A percentile compares a stretch with the other conserved stretches of the same genome.
phyloP scores from a whole-genome alignment of 306 rosid genomes.

The Pyrus betulifolia region DNA sequence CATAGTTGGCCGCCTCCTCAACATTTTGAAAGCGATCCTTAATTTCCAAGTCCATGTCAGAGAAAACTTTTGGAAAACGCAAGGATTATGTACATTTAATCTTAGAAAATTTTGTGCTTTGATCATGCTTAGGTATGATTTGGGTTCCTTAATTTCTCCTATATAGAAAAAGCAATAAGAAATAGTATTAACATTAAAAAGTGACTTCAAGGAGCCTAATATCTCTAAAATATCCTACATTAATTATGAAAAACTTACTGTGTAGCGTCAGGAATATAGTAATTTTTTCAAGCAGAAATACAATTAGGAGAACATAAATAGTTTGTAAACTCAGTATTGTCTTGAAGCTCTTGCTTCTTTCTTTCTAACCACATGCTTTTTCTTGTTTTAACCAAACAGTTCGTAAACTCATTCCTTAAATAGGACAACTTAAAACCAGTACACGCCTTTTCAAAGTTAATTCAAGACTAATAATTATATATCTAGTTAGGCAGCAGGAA shows the following conservation, averaged over 20 bases:
- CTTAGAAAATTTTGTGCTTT: background rate
- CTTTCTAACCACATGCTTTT: background rate
- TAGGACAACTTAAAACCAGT: background rate
- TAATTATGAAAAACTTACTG: too few species aligned
- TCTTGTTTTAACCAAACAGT: background rate
- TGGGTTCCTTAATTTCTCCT: background rate
- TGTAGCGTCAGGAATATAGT: too few species aligned
- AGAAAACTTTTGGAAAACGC: background rate
- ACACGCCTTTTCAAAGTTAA: background rate
- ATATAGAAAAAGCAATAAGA: background rate
- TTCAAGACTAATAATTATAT: background rate
- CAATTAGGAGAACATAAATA: too few species aligned
- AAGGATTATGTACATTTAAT: background rate
- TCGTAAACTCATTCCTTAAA: background rate
- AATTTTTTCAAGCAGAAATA: too few species aligned
- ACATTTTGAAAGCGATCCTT: background rate
- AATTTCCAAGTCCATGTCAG: background rate
- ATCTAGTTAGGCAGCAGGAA: background rate
- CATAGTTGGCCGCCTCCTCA: constrained; percentile 40
- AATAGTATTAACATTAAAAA: too few species aligned
- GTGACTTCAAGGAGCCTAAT: too few species aligned
- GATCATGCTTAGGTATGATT: constrained; percentile 2
- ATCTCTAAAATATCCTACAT: too few species aligned
- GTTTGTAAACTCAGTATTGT: background rate
- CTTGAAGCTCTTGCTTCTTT: background rate